Percentiles rank a stretch among this genome's conserved stretches.
These are phyloP conservation scores for Candida arabinofermentans DNA, from an alignment of 805 yeast genomes.

Conservation along the genomic window DNA sequence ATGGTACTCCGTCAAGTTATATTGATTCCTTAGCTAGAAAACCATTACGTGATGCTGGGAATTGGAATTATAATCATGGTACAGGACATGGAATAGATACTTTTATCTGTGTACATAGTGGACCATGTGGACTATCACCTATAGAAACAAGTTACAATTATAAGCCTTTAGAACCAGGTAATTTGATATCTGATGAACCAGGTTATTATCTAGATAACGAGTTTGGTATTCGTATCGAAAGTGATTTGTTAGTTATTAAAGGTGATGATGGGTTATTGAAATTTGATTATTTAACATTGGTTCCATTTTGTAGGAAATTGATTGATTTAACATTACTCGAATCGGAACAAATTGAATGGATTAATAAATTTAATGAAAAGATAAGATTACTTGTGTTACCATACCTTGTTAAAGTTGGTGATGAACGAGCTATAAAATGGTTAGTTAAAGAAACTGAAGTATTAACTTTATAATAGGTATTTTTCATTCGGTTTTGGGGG, in stretches of 20 bases:
- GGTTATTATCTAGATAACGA: conserved; percentile 90
- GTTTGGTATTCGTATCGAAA: conserved; percentile 87
- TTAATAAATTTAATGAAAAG: conserved; percentile 60
- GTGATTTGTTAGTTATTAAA: conserved; percentile 56
- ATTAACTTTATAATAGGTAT: conserved; percentile 5
- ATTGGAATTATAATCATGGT: conserved; percentile 82
- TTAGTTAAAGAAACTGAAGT: conserved; percentile 59
- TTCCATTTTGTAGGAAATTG: conserved; percentile 77
- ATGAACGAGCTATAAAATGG: conserved; percentile 65
- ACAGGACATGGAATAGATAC: conserved; percentile 98
- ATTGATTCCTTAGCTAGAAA: conserved; percentile 83
- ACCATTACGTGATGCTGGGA: conserved; percentile 73
- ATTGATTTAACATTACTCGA: conserved; percentile 59
- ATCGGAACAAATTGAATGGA: conserved; percentile 58
- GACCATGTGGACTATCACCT: conserved; percentile 78
- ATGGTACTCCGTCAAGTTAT: conserved; percentile 66
- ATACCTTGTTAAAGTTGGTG: conserved; percentile 49
- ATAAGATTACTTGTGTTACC: conserved; percentile 52
- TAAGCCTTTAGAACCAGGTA: conserved; percentile 60
- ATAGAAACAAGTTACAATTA: conserved; percentile 30
- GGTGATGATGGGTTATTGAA: conserved; percentile 53
- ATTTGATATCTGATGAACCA: conserved; percentile 86
- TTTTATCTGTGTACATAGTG: conserved; percentile 88
- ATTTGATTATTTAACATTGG: conserved; percentile 80
- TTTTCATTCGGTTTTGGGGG: neutral